Percentiles rank a stretch among this genome's conserved stretches.
phyloP scores from a whole-genome alignment of 2,329 filamentous ascomycete species.

The Penicillium italicum region DNA sequence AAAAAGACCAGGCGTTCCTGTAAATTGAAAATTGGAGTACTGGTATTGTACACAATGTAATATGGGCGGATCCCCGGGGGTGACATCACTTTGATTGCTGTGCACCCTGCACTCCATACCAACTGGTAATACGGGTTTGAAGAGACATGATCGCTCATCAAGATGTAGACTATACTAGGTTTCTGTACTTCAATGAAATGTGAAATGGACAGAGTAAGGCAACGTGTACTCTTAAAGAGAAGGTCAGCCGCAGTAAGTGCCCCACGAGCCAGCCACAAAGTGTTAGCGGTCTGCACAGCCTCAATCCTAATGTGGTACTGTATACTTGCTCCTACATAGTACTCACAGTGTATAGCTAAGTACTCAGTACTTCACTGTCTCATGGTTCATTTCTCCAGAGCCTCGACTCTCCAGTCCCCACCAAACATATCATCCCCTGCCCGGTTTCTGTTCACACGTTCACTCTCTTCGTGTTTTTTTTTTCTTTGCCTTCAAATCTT shows the following conservation, averaged over 20 bases:
- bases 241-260: constrained; percentile 11
- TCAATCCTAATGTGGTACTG: constrained; percentile 18
- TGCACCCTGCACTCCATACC: not conserved
- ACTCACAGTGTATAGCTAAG: not conserved
- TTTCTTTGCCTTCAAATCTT: not conserved
- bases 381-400: constrained; percentile 22
- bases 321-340: not conserved
- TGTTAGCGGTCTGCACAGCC: constrained; percentile 25
- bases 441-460: constrained; percentile 5
- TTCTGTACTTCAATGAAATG: not conserved
- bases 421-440: constrained; percentile 7
- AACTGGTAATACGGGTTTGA: not conserved
- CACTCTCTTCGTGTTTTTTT: not conserved
- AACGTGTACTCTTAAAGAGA: not conserved
- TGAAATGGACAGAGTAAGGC: not conserved
- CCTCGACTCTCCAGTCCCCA: constrained; percentile 21
- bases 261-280: constrained; percentile 19
- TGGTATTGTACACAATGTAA: not conserved
- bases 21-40: not conserved
- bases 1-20: not conserved
- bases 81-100: constrained; percentile 3
- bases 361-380: constrained; percentile 13
- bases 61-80: not conserved
- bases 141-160: not conserved
- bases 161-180: not conserved